Evolutionary conservation across 2,329 filamentous ascomycete genomes (phyloP), one percentile per base, ranked within the genome.

Genomic region (Knoxdaviesia proteae): DNA sequence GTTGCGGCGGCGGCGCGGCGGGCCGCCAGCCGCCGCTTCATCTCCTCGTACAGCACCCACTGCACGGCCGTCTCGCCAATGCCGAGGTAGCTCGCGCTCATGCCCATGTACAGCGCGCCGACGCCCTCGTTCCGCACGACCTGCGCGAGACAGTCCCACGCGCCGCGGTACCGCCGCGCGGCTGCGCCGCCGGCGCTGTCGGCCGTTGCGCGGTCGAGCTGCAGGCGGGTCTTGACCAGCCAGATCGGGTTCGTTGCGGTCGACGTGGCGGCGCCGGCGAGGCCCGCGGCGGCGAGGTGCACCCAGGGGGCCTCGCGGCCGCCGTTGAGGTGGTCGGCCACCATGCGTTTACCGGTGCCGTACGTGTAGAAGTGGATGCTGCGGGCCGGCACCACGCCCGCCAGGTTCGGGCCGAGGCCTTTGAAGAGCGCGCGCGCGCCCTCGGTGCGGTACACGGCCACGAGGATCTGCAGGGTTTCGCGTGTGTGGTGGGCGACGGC

Each of bases 211-310:
- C 87, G 92, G 63, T 96, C 87, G 34, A 96, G 71, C 61, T 96
- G 87, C 51, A 96, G 58, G 33, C 87, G 69, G 36, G 87, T 96
- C 68, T 96, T 96, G 55, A 96, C 76, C 48, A 96, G 71, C 87
- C 87, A 96, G 54, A 96, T 94, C 1, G 87, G 87, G 59, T 94
- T 94, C 35, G 87, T 96, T 29, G 80, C 83, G 1, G 88, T 94
- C 39, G 83, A 83, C 0, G 88, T 94, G 6, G 79, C 77, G 38
- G 94, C 72, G 2, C 87, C 87, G 1, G 87, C 86, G 10, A 71
- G 67, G 1, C 81, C 74, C 5, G 82, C 87, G 1, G 84, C 78
- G 39, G 72, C 64, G 6, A 94, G 67, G 56, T 94, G 84, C 7
- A 94, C 77, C 67, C 74, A 80, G 1, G 80, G 71, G 9, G 74